Base-by-base conservation (phyloP, 2,329 filamentous ascomycete species). In the Phialophora macrospora region DNA sequence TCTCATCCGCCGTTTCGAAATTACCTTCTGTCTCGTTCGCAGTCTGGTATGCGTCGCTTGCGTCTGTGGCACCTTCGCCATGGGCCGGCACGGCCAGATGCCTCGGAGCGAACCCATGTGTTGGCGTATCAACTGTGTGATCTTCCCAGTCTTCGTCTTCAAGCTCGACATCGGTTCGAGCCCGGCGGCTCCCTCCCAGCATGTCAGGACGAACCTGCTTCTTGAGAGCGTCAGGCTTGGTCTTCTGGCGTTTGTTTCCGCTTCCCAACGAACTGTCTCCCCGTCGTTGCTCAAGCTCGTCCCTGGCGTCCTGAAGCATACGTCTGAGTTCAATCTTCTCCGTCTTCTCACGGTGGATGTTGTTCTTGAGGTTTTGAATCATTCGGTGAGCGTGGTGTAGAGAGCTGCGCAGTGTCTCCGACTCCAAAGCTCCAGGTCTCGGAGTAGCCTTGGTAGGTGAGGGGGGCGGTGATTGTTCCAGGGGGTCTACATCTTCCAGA, bases 291-390 rank as follows among this genome's bases (percentile, higher is more conserved):
- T 92, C 95, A 30, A 99, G 81, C 74, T 99, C 95, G 75, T 99
- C 95, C 41, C 93, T 88, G 26, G 94, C 90, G 74, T 99, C 95
- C 79, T 98, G 94, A 32, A 98, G 86, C 85, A 99, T 92, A 66
- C 94, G 90, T 79, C 92, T 93, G 61, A 98, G 86, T 78, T 99
- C 95, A 30, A 98, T 86, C 82, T 97, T 99, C 78, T 99, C 95
- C 0, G 94, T 97, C 87, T 98, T 99, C 78, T 99, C 95, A 38
- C 95, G 90, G 77, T 99, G 94, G 55, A 98, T 91, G 73, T 93
- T 96, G 77, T 90, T 93, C 78, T 96, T 93, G 72, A 98, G 86
- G 73, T 92, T 96, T 77, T 98, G 94, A 65, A 99, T 97, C 80
- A 96, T 97, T 64, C 94, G 88, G 77, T 98, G 95, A 46, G 95